Conservation (phyloP, 2,329 filamentous ascomycete genomes). For the Venturia oleaginea region DNA sequence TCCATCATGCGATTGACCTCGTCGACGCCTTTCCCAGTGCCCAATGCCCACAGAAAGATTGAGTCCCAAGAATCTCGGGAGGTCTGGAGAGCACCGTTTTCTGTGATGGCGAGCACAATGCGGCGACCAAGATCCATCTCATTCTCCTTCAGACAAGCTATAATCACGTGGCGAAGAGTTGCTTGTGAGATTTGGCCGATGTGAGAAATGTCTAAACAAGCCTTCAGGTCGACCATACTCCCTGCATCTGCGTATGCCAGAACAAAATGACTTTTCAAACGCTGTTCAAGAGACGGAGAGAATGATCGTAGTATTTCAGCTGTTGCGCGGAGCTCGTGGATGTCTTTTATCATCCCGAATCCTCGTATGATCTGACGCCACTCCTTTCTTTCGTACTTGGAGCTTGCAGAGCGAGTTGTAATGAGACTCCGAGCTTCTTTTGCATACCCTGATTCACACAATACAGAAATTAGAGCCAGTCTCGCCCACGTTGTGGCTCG, state of each 20-base stretch:
- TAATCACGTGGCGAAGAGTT: background rate
- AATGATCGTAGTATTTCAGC: background rate
- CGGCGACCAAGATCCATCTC: slow-evolving; percentile 53
- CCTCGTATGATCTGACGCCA: slow-evolving; percentile 3
- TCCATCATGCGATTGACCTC: slow-evolving; percentile 65
- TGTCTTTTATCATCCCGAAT: background rate
- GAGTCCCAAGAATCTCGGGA: slow-evolving; percentile 58
- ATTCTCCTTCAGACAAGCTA: slow-evolving; percentile 18
- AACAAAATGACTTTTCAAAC: background rate
- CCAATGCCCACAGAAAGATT: slow-evolving; percentile 65
- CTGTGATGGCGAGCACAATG: slow-evolving; percentile 40
- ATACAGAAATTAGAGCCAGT: background rate
- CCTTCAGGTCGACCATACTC: background rate
- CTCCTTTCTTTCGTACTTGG: background rate
- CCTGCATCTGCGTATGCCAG: background rate
- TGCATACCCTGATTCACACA: background rate
- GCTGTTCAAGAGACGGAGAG: background rate
- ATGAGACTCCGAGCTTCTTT: background rate
- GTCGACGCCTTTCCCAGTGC: slow-evolving; percentile 61
- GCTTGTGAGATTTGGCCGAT: background rate
- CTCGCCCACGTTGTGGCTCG: background rate
- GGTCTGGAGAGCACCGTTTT: slow-evolving; percentile 1
- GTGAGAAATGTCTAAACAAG: background rate
- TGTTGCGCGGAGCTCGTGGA: background rate
- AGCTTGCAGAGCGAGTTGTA: background rate